A percentile compares a stretch with the other conserved stretches of the same genome.
Conservation (phyloP, 371 early-diverging fungal species). For the Mucor lusitanicus region DNA sequence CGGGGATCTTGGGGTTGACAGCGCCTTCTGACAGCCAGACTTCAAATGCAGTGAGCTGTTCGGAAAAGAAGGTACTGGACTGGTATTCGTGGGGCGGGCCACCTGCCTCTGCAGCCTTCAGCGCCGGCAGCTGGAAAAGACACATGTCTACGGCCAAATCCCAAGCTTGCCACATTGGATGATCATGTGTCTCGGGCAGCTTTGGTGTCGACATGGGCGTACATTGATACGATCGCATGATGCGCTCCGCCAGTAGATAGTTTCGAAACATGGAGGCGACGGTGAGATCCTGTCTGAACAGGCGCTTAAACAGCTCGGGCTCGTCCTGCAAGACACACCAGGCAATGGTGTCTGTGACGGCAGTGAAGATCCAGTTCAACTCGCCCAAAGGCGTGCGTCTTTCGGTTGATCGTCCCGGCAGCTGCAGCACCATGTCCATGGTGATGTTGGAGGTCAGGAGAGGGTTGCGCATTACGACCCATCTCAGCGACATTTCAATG, state of each 20-base stretch:
- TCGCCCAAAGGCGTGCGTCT: conserved; percentile 95
- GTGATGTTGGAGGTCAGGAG: conserved; percentile 71
- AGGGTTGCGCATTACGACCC: conserved; percentile 89
- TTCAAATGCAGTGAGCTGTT: conserved; percentile 96
- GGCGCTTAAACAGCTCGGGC: conserved; percentile 84
- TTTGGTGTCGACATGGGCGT: conserved; percentile 87
- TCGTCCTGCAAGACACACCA: conserved; percentile 88
- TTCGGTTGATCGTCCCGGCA: conserved; percentile 90
- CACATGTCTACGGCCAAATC: conserved; percentile 96
- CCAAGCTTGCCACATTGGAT: conserved; percentile 97
- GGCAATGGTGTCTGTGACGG: conserved; percentile 98
- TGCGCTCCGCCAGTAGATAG: conserved; percentile 91
- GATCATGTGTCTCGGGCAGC: conserved; percentile 88
- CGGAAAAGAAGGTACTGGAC: conserved; percentile 88
- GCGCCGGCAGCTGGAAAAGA: conserved; percentile 84
- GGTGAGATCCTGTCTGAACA: conserved; percentile 95
- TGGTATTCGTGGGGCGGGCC: conserved; percentile 66
- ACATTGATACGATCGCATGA: conserved; percentile 92
- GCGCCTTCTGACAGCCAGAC: conserved; percentile 90
- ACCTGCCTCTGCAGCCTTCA: conserved; percentile 64
- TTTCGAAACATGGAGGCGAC: conserved; percentile 96
- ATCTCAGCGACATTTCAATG: conserved; percentile 91
- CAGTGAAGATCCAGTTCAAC: conserved; percentile 98
- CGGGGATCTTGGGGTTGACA: conserved; percentile 75
- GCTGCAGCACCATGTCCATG: conserved; percentile 82